Conservation (phyloP, 495 filamentous ascomycete genomes). For the Tuber melanosporum region DNA sequence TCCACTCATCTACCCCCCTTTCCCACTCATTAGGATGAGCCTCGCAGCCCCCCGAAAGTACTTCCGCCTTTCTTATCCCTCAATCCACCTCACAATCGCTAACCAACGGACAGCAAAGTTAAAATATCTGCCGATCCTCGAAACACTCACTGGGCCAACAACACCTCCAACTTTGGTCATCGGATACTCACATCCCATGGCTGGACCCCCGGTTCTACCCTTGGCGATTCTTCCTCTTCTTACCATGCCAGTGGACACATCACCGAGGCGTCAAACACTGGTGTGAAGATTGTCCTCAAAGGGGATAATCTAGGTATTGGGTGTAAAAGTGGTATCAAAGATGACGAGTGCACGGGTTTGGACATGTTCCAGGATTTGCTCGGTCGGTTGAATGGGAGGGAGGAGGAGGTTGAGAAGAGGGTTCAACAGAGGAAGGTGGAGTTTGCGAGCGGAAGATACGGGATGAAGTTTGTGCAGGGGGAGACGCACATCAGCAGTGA, state of each 20-base stretch:
- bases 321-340: constrained; percentile 56
- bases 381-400: constrained; percentile 83
- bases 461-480: constrained; percentile 72
- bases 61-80: constrained; percentile 4
- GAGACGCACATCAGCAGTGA: constrained; percentile 38
- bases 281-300: constrained; percentile 59
- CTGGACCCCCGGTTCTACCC: constrained; percentile 74
- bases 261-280: constrained; percentile 67
- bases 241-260: constrained; percentile 66
- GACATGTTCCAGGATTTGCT: constrained; percentile 76
- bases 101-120: constrained; percentile 54
- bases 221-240: constrained; percentile 63
- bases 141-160: constrained; percentile 82
- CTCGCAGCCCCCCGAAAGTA: constrained; percentile 69
- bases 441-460: constrained; percentile 59
- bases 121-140: constrained; percentile 87
- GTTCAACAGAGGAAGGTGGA: constrained; percentile 55
- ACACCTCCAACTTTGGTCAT: constrained; percentile 76
- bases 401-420: constrained; percentile 51
- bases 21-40: constrained; percentile 53
- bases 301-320: constrained; percentile 87
- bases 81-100: neutral
- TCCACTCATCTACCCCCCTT: neutral
- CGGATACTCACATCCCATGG: constrained; percentile 77
- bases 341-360: constrained; percentile 70